Conservation (phyloP, 176 grass and related monocot genomes). For the Eleusine indica region DNA sequence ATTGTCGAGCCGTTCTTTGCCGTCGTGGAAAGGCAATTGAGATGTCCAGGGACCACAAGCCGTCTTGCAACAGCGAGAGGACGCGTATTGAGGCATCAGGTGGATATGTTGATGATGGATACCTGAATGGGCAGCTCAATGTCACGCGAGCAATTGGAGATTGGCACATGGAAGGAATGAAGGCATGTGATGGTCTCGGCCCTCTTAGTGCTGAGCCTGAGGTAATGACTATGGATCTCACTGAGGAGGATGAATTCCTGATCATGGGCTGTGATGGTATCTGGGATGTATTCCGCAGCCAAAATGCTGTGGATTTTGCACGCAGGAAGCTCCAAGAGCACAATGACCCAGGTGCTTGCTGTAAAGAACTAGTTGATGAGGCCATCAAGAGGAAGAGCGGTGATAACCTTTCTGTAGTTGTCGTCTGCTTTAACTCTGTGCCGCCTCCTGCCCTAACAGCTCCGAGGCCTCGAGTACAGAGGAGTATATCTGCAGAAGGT, state of each 20-base stretch:
- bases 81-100: constrained; percentile 73
- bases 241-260: constrained; percentile 85
- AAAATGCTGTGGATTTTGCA: constrained; percentile 92
- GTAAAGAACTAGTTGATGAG: constrained; percentile 84
- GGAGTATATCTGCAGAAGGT: constrained; percentile 72
- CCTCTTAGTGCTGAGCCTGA: constrained; percentile 88
- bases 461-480: constrained; percentile 74
- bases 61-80: constrained; percentile 69
- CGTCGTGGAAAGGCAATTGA: constrained; percentile 78
- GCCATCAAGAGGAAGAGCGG: constrained; percentile 87
- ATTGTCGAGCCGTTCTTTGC: constrained; percentile 91
- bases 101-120: constrained; percentile 75
- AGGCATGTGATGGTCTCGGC: constrained; percentile 52
- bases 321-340: constrained; percentile 85
- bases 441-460: constrained; percentile 65
- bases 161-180: constrained; percentile 95
- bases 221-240: constrained; percentile 67
- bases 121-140: constrained; percentile 86
- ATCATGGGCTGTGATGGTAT: constrained; percentile 95
- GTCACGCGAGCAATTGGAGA: constrained; percentile 85
- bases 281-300: constrained; percentile 95
- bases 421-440: constrained; percentile 77
- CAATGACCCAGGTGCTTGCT: constrained; percentile 74
- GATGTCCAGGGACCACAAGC: constrained; percentile 89
- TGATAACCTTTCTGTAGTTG: constrained; percentile 79